Base-by-base conservation (phyloP, 106 monocot genomes). In the Xerophyta viscosa region DNA sequence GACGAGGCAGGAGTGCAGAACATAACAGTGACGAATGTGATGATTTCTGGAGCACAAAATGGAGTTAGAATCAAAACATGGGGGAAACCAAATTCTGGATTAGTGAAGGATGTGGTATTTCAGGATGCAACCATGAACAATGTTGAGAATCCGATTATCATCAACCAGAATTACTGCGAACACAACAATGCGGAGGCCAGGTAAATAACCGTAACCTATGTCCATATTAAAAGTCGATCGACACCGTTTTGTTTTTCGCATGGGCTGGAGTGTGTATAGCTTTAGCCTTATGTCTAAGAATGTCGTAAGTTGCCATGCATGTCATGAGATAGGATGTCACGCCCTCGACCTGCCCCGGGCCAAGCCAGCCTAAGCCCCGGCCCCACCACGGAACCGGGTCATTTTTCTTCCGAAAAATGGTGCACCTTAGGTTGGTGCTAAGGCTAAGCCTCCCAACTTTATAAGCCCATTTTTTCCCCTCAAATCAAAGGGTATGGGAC, bases 111-210 rank as follows among this genome's bases (percentile, higher is more conserved):
- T 3, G 48, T 70, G 13, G 9, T 8, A 1, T 70, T 70, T 25
- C 29, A 51, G 41, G 55, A 71, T 12, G 33, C 43, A 10, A 15
- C 41, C 22, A 71, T 71, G 71, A 20, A 37, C 29, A 44, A 57
- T 44, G 71, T 64, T 3, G 29, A 64, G 13, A 71, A 63, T 54
- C 66, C 66, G 15, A 57, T 66, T 33, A 17, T 66, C 24, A 54
- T 66, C 12, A 27, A 47, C 21, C 66, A 71, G 29, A 71, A 71
- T 20, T 71, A 71, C 42, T 64, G 71, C 46, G 49, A 47, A 2
- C 3, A n/a, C 0, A 7, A 48, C n/a, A 20, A 29, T 71, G 74
- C 52, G 56, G 62, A 0, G 5, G 6, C 7, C 53, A 52, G 39
- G 29, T 53, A 63, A 0, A 8, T 25, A 11, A 27, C 2, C 20